Evolutionary conservation across 352 stramenopile genomes (phyloP), one percentile per base, ranked within the genome.

Genomic region (Phytophthora sojae): DNA sequence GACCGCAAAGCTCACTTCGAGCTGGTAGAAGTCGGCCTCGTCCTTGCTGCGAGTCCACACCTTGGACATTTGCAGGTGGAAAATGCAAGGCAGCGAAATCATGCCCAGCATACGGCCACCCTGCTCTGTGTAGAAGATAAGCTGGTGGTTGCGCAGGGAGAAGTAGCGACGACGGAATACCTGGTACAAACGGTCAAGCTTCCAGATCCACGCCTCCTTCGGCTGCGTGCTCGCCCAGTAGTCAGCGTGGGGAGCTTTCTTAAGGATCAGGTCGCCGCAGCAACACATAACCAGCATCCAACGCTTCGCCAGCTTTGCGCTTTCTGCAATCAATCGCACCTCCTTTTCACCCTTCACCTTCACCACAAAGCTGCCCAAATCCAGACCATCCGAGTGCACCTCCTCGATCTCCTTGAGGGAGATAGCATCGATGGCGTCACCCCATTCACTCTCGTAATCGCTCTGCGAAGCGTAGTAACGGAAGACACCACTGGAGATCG

Each of bases 251-350:
- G 84, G 68, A 0, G 81, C 71, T 60, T 93, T 94, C 62, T 90
- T 88, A 2, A 96, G 61, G 21, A 95, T 83, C 57, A 95, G 55
- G 19, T 90, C 85, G 21, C 86, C 88, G 57, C 86, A 95, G 39
- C 88, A 96, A 61, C 89, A 96, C 85, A 96, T 95, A 9, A 95
- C 87, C 19, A 96, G 79, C 89, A 96, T 96, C 89, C 89, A 96
- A 19, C 80, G 76, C 75, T 95, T 95, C 6, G 88, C 86, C 23
- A 83, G 62, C 64, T 88, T 88, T 0, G 77, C 82, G 29, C 73
- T 91, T 67, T 94, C 85, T 2, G 88, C 88, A 14, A 93, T 76
- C 21, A 96, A 71, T 61, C 86, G 82, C 17, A 95, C 83, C 26
- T 93, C 77, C 58, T 89, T 82, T 64, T 95, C 86, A 30, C 85